Base-by-base conservation (phyloP, 345 rosid species). In the Anastatica hierochuntica region DNA sequence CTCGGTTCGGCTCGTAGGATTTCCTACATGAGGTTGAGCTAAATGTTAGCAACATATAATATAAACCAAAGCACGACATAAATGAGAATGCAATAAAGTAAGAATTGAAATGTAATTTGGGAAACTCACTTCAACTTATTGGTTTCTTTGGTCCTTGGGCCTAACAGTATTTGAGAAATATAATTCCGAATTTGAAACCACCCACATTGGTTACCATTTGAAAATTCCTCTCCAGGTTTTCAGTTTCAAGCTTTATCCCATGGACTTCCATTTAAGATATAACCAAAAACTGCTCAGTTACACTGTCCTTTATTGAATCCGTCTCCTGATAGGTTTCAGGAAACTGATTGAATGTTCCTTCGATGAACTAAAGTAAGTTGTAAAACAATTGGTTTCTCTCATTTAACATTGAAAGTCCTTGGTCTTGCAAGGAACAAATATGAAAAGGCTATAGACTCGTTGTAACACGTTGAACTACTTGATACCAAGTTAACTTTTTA, bases 161-260 rank as follows among this genome's bases (percentile, higher is more conserved):
- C 51, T 60, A n/a, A 37, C 40, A 35, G 4, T 57, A 60, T 52
- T 72, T 27, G 55, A 26, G 11, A 50, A 26, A 39, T 36, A 41
- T 16, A 60, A 60, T 48, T 72, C 72, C 41, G 72, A 70, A 39
- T 70, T 72, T 24, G 60, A 67, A 67, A 72, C 65, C 37, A 69
- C 72, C n/a, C 46, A 60, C 53, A 72, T 33, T 77, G 33, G 75
- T 64, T 61, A 77, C 67, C 5, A 82, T 74, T 72, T 82, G 84
- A 80, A 94, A 75, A 74, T 89, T 85, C 74, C 77, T 78, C 17
- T 73, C 60, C 39, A 94, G 66, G 81, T 71, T 83, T 70, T 94
- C 92, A 34, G 58, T 61, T 72, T 80, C 81, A 30, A 77, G 80
- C 71, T 72, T 88, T 39, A 85, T 60, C 17, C 94, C 83, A 60